A percentile compares a stretch with the other conserved stretches of the same genome.
Evolutionary conservation across 2,329 filamentous ascomycete species (phyloP).

Genomic region (Alternaria arborescens): DNA sequence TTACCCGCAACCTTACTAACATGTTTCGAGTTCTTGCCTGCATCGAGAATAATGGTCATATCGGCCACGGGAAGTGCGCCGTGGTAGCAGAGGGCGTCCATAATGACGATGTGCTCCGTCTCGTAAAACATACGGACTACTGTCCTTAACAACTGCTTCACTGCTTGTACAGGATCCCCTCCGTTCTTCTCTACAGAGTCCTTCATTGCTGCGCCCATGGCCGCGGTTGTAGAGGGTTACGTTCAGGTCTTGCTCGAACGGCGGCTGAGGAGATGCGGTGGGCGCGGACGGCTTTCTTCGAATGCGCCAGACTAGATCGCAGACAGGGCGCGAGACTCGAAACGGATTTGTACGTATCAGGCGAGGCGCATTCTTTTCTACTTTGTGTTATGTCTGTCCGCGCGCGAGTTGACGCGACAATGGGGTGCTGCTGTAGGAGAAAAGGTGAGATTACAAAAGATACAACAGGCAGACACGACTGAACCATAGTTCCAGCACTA

Average conservation of each 20-base stretch:
- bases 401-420: conserved; percentile 25
- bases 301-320: conserved; percentile 16
- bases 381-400: conserved; percentile 18
- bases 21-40: conserved; percentile 86
- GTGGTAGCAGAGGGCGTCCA: conserved; percentile 81
- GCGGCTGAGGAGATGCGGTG: not conserved
- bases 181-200: conserved; percentile 54
- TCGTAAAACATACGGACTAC: conserved; percentile 87
- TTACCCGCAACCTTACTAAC: conserved; percentile 88
- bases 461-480: conserved; percentile 9
- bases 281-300: conserved; percentile 17
- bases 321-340: not conserved
- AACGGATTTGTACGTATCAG: not conserved
- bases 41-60: conserved; percentile 77
- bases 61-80: conserved; percentile 86
- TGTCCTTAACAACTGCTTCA: conserved; percentile 83
- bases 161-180: conserved; percentile 65
- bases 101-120: conserved; percentile 80
- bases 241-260: not conserved
- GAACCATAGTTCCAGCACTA: not conserved
- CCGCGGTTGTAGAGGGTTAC: conserved; percentile 12
- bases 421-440: conserved; percentile 14
- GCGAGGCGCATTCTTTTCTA: conserved; percentile 9
- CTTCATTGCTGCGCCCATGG: conserved; percentile 40
- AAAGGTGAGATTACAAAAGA: conserved; percentile 5